These are phyloP conservation scores for Stentor coeruleus DNA, from an alignment of 73 alveolate species.

Conservation along the genomic window DNA sequence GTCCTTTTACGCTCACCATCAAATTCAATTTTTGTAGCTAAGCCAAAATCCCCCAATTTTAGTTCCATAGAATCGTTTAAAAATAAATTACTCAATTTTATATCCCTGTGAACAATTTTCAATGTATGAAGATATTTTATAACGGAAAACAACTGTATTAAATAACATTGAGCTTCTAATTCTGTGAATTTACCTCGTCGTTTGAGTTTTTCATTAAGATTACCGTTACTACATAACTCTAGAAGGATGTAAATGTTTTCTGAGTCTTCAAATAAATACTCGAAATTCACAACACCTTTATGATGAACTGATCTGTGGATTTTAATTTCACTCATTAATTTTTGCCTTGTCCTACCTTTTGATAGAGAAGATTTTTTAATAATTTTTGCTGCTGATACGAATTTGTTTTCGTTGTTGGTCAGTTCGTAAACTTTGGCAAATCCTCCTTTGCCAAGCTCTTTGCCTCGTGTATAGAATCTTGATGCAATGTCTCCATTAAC, in stretches of 20 bases:
- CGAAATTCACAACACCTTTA: constrained; percentile 64
- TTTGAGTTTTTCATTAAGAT: constrained; percentile 50
- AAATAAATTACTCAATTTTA: constrained; percentile 68
- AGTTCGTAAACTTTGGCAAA: background rate
- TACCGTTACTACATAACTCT: constrained; percentile 64
- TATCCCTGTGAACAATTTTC: constrained; percentile 75
- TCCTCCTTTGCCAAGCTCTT: background rate
- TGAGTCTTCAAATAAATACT: constrained; percentile 58
- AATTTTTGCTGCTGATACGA: background rate
- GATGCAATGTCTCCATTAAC: too few species aligned
- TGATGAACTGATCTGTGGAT: constrained; percentile 54
- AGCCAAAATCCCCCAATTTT: constrained; percentile 79
- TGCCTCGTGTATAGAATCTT: background rate
- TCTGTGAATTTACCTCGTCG: constrained; percentile 58
- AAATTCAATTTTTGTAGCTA: constrained; percentile 47
- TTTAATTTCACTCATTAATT: constrained; percentile 39
- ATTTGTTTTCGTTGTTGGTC: background rate
- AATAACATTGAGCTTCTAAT: constrained; percentile 46
- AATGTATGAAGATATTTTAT: constrained; percentile 51
- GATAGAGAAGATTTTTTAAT: background rate
- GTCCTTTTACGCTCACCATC: constrained; percentile 62
- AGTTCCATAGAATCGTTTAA: constrained; percentile 32
- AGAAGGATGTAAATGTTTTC: constrained; percentile 56
- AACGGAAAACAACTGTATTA: constrained; percentile 49
- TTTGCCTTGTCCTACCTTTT: background rate